These are phyloP conservation scores for Herpetomonas samuelpessoai DNA, from an alignment of 208 protist genomes.

Conservation along the genomic window DNA sequence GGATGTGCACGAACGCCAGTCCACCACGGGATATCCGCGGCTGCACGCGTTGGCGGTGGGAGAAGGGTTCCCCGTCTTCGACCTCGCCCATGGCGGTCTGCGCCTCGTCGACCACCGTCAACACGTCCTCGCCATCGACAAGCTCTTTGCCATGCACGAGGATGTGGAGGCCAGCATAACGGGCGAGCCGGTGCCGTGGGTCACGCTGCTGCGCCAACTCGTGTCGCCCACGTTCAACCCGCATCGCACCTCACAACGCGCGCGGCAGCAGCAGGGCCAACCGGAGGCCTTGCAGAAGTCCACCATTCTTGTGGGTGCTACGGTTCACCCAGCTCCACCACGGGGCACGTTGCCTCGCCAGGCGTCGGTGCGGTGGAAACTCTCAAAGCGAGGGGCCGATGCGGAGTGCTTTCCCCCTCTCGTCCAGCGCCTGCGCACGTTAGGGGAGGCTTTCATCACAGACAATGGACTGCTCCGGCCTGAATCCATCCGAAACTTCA, in stretches of 20 bases:
- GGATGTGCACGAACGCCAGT: conserved; percentile 43
- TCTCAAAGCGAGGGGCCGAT: conserved; percentile 22
- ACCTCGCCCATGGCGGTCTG: conserved; percentile 66
- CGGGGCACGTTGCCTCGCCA: too few relatives aligned
- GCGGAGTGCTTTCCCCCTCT: conserved; percentile 45
- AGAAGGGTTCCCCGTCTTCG: conserved; percentile 79
- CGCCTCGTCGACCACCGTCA: conserved; percentile 77
- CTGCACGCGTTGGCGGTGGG: conserved; percentile 43
- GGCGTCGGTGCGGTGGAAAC: conserved; percentile 9
- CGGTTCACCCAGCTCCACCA: too few relatives aligned
- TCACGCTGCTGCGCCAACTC: conserved; percentile 56
- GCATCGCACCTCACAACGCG: conserved; percentile 52
- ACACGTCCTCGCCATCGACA: conserved; percentile 54
- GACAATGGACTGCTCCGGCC: conserved; percentile 52
- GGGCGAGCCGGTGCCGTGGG: conserved; percentile 24
- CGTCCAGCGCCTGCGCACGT: conserved; percentile 48
- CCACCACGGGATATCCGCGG: conserved; percentile 5
- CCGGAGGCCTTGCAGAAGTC: not conserved
- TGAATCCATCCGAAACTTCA: conserved; percentile 42
- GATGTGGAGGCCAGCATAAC: conserved; percentile 24
- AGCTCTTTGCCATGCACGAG: conserved; percentile 32
- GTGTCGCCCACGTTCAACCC: conserved; percentile 64
- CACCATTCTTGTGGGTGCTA: too few relatives aligned
- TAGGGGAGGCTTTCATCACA: conserved; percentile 73
- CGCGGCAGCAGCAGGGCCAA: conserved; percentile 8